These are phyloP conservation scores for Solanum lignicaule DNA, from an alignment of 257 asterid species.

Conservation along the genomic window DNA sequence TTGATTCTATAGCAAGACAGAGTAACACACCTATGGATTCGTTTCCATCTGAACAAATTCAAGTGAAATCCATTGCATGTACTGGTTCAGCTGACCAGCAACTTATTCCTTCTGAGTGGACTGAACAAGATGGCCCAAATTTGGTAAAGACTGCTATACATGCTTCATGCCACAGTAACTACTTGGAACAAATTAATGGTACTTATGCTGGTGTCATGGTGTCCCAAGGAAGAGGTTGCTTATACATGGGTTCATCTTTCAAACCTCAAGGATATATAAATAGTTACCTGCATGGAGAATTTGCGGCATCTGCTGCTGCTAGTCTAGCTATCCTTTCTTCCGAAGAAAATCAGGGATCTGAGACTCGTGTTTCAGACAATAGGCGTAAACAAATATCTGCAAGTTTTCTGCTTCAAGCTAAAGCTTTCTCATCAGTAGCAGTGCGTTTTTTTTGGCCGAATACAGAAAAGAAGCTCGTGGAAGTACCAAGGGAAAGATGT, in stretches of 20 bases:
- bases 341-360: constrained; percentile 46
- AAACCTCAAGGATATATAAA: constrained; percentile 47
- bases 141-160: constrained; percentile 17
- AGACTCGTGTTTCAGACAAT: constrained; percentile 31
- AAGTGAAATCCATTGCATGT: constrained; percentile 10
- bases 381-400: constrained; percentile 43
- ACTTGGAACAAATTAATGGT: constrained; percentile 17
- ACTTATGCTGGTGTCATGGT: constrained; percentile 8
- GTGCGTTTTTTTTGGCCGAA: constrained; percentile 77
- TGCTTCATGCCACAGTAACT: constrained; percentile 5
- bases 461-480: constrained; percentile 61
- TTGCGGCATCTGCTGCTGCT: constrained; percentile 86
- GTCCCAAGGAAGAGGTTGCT: constrained; percentile 10
- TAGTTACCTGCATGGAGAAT: constrained; percentile 73
- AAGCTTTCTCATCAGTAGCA: constrained; percentile 66
- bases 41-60: constrained; percentile 5
- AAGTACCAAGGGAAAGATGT: constrained; percentile 84
- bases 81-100: constrained; percentile 18
- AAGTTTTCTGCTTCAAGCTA: constrained; percentile 47
- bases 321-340: constrained; percentile 54
- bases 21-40: constrained; percentile 2
- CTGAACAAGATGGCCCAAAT: constrained; percentile 26
- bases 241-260: constrained; percentile 61
- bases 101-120: constrained; percentile 15
- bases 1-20: constrained; percentile 5